phyloP scores from a whole-genome alignment of 306 rosid genomes.

The Lathyrus tuberosus region DNA sequence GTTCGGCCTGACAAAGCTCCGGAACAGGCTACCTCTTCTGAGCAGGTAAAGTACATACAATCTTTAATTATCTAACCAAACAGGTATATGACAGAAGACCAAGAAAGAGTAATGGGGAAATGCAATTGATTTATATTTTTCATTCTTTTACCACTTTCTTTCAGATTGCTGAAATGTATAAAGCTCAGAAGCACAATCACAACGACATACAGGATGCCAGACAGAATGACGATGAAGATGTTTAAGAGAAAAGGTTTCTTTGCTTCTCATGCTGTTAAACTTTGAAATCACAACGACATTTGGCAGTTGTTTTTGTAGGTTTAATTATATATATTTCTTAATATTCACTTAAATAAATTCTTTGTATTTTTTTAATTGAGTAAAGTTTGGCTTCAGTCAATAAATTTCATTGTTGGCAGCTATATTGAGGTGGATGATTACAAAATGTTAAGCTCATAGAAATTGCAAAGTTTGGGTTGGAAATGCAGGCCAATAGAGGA shows the following conservation, averaged over 20 bases:
- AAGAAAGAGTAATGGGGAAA: constrained; percentile 15
- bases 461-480: no score
- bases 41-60: constrained; percentile 60
- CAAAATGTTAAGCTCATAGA: no score
- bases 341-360: no score
- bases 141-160: constrained; percentile 15
- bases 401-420: no score
- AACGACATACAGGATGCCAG: constrained; percentile 60
- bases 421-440: no score
- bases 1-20: constrained; percentile 84
- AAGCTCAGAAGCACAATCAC: constrained; percentile 69
- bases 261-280: constrained; percentile 32
- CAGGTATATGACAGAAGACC: constrained; percentile 1
- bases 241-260: constrained; percentile 44
- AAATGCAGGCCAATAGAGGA: no score
- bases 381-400: no score
- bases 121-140: constrained; percentile 15
- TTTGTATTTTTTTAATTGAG: no score
- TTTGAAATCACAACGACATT: background rate
- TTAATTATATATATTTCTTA: no score
- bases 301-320: no score
- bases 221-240: constrained; percentile 68
- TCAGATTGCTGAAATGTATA: constrained; percentile 92
- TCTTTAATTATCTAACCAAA: no score
- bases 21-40: constrained; percentile 83